Base-by-base conservation (phyloP, 106 monocot genomes). In the Acorus calamus region DNA sequence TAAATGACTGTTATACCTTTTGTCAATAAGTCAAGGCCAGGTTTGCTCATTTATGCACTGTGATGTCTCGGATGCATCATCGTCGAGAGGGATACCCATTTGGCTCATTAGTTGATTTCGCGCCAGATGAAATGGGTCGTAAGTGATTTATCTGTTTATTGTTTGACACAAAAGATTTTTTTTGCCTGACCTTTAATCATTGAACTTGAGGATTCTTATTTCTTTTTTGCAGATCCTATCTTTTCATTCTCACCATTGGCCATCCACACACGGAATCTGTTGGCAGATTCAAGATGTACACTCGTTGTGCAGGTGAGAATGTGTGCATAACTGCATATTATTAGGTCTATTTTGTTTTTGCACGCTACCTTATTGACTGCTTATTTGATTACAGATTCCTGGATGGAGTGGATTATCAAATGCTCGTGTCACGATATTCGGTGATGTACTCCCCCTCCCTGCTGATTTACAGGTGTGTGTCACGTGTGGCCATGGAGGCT, bases 341-440 rank as follows among this genome's bases (percentile, higher is more conserved):
- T 42, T 4, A 68, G 11, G 8, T 28, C 28, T 28, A 28, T 43
- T 9, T 49, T 5, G 3, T 46, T 53, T 45, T 28, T 28, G 28
- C 28, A 28, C 7, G 14, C 59, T 10, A 47, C 5, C 56, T 48
- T 6, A 55, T 46, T 7, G 9, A 54, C 2, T 46, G 9, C 4
- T 67, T 8, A 49, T 28, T 28, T 28, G 28, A 53, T 60, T 11
- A 14, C 50, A 96, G 96, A 85, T 87, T 61, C 96, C 96, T 71
- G 96, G 96, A 70, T 96, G 96, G 91, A 96, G 86, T 77, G 87
- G 81, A n/a, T 66, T 96, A 55, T 91, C 96, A 73, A 96, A 96
- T 87, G 96, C 96, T 46, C 96, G 96, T 71, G 90, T 96, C 4
- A 96, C 96, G 28, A 87, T 96, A 49, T 96, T 96, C 73, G 96